phyloP scores from a whole-genome alignment of 176 grass and related monocot genomes.

The Secale cereale region DNA sequence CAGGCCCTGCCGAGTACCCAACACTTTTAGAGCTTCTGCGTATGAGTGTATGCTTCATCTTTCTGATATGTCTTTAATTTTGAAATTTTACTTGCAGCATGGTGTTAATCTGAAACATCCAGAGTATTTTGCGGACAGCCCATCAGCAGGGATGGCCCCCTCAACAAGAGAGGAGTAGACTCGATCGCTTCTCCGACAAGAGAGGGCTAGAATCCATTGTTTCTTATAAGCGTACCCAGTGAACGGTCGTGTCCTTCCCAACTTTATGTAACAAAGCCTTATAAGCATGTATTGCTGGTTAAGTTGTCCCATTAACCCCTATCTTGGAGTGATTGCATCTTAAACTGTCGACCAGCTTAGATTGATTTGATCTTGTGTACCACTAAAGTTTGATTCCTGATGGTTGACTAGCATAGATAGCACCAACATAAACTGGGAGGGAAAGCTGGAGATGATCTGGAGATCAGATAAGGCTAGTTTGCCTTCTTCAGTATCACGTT shows the following conservation, averaged over 20 bases:
- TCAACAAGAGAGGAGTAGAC: conserved; percentile 65
- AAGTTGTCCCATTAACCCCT: not conserved
- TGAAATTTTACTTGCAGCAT: conserved; percentile 48
- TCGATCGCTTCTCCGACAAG: conserved; percentile 39
- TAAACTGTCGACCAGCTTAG: not conserved
- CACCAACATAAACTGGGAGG: not conserved
- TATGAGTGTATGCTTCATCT: not conserved
- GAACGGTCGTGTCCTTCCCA: conserved; percentile 15
- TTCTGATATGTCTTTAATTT: not conserved
- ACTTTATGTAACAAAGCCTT: not conserved
- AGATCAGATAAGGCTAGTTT: not conserved
- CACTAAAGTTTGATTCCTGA: not conserved
- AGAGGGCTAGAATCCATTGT: conserved; percentile 46
- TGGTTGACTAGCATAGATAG: not conserved
- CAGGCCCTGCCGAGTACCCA: not conserved
- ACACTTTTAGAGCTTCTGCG: not conserved
- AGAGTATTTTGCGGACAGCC: conserved; percentile 87
- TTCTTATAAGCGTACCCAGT: not conserved
- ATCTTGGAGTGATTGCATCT: not conserved
- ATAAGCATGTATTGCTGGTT: not conserved
- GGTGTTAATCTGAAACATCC: conserved; percentile 96
- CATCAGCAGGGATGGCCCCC: conserved; percentile 75
- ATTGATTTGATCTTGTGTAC: not conserved
- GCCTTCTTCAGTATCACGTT: not conserved
- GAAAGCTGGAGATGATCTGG: not conserved